These are phyloP conservation scores for Trametes meyenii DNA, from an alignment of 768 basidiomycete genomes.

Conservation along the genomic window DNA sequence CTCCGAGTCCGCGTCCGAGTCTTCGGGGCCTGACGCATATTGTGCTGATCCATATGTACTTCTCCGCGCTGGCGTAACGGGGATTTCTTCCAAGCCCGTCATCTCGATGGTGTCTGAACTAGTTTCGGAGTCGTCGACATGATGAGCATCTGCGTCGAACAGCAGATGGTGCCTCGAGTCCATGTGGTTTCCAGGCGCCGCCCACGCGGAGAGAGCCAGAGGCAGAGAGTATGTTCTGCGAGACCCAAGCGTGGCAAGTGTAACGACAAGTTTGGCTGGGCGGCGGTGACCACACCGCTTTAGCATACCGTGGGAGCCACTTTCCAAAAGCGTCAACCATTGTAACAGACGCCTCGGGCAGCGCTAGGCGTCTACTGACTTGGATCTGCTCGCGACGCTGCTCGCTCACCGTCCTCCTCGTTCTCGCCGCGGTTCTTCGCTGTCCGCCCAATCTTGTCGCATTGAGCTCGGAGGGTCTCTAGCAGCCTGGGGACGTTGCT, in stretches of 20 bases:
- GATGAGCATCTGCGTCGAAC: constrained; percentile 19
- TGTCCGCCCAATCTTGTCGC: constrained; percentile 8
- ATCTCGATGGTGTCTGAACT: constrained; percentile 39
- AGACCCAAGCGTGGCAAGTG: not conserved
- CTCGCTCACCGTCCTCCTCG: constrained; percentile 16
- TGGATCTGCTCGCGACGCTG: constrained; percentile 29
- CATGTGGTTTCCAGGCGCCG: constrained; percentile 3
- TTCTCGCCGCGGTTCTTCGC: constrained; percentile 2
- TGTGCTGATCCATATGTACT: constrained; percentile 15
- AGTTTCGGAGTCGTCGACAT: constrained; percentile 15
- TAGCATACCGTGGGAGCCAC: constrained; percentile 15
- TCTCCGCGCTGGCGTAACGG: constrained; percentile 29
- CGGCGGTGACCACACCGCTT: not conserved
- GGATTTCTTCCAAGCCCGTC: constrained; percentile 33
- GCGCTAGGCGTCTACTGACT: constrained; percentile 23
- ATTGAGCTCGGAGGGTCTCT: not conserved
- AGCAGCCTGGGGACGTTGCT: constrained; percentile 9
- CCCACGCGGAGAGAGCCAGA: not conserved
- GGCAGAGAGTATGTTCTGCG: not conserved
- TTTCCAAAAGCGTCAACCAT: constrained; percentile 11
- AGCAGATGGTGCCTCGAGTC: constrained; percentile 18
- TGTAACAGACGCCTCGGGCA: constrained; percentile 21
- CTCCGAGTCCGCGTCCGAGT: constrained; percentile 26
- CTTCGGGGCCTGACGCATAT: constrained; percentile 18
- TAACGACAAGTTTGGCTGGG: constrained; percentile 2